A percentile compares a stretch with the other conserved stretches of the same genome.
These are phyloP conservation scores for Debaryomyces prosopidis DNA, from an alignment of 805 yeast species.

Conservation along the genomic window DNA sequence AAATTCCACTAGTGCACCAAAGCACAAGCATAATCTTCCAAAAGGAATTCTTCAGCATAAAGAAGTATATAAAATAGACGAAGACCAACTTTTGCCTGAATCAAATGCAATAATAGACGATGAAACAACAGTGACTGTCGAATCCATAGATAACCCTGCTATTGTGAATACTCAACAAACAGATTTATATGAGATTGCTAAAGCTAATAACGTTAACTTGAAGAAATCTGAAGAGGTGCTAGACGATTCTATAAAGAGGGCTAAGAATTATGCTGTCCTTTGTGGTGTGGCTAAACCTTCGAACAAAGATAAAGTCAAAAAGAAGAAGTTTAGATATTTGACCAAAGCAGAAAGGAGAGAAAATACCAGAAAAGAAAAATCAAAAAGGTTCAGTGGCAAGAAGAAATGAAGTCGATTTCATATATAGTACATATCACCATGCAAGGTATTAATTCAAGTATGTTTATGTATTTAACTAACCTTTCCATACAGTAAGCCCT, in stretches of 20 bases:
- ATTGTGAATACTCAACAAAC: conserved; percentile 31
- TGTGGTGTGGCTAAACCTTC: conserved; percentile 49
- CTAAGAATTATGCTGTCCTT: conserved; percentile 78
- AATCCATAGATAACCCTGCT: conserved; percentile 46
- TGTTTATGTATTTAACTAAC: background rate
- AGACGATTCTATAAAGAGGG: conserved; percentile 72
- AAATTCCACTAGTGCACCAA: conserved; percentile 5
- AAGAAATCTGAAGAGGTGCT: conserved; percentile 66
- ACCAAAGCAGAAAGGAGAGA: conserved; percentile 75
- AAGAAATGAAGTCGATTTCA: background rate
- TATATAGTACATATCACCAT: background rate
- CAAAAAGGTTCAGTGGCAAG: conserved; percentile 12
- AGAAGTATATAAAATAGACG: conserved; percentile 34
- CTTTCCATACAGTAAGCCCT: background rate
- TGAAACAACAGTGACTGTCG: conserved; percentile 44
- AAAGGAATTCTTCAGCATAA: conserved; percentile 49
- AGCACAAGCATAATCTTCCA: background rate
- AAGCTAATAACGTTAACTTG: conserved; percentile 70
- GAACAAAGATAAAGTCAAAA: conserved; percentile 40
- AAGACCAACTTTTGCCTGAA: conserved; percentile 18
- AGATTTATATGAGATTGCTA: conserved; percentile 47
- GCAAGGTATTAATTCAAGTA: background rate
- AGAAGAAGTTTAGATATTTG: conserved; percentile 86
- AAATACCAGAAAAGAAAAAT: conserved; percentile 36
- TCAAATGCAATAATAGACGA: conserved; percentile 43